phyloP scores from a whole-genome alignment of 176 grass and related monocot species.

The Oryza longistaminata region DNA sequence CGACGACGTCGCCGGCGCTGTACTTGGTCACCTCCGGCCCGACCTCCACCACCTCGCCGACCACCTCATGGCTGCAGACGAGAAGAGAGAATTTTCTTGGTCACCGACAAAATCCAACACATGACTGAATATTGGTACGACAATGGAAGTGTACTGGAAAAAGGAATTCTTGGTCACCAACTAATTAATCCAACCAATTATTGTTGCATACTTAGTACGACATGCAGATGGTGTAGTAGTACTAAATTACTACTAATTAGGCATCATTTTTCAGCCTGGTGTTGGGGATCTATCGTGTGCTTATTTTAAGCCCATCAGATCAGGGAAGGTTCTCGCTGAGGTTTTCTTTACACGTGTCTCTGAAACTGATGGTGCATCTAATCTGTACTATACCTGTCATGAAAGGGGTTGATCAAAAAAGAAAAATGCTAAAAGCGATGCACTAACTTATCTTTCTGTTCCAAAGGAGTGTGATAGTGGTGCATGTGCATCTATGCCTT shows the following conservation, averaged over 20 bases:
- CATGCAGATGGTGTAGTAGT: background rate
- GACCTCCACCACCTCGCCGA: conserved; percentile 84
- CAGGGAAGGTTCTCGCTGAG: background rate
- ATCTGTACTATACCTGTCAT: background rate
- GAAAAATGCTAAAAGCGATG: background rate
- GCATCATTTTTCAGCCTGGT: background rate
- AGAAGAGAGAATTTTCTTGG: background rate
- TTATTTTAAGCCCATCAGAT: background rate
- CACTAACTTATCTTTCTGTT: background rate
- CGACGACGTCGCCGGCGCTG: conserved; percentile 58
- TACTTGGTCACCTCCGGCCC: conserved; percentile 63
- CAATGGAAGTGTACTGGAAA: background rate
- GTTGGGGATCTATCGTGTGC: background rate
- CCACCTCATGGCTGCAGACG: conserved; percentile 77
- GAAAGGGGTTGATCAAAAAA: background rate
- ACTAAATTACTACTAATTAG: background rate
- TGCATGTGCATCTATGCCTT: background rate
- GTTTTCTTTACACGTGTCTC: conserved; percentile 11
- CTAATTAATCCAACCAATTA: background rate
- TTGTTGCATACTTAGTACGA: background rate
- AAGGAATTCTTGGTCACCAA: background rate
- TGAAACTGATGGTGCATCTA: background rate
- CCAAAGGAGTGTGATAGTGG: background rate
- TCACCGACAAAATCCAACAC: background rate
- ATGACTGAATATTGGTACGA: background rate